These are phyloP conservation scores for Melanopsichium pennsylvanicum DNA, from an alignment of 1,284 basidiomycete species.

Conservation along the genomic window DNA sequence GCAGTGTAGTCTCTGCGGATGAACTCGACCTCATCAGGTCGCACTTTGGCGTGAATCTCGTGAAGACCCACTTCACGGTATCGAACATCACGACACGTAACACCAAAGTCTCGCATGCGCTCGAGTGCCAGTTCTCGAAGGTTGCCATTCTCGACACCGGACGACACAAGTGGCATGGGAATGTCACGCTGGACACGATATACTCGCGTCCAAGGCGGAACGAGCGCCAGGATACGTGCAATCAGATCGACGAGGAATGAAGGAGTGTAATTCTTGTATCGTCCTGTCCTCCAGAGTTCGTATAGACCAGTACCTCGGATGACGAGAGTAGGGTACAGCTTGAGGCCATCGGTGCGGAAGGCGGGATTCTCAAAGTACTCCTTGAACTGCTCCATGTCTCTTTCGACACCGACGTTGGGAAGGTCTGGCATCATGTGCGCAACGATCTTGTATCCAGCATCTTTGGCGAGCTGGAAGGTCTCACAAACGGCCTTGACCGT, in stretches of 20 bases:
- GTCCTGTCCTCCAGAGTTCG: slow-evolving; percentile 93
- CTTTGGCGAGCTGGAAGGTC: slow-evolving; percentile 97
- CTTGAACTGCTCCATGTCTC: slow-evolving; percentile 98
- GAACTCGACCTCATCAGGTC: slow-evolving; percentile 95
- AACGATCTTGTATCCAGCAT: slow-evolving; percentile 95
- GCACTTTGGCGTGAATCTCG: slow-evolving; percentile 97
- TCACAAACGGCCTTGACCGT: slow-evolving; percentile 97
- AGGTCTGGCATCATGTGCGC: slow-evolving; percentile 72
- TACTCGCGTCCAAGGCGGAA: slow-evolving; percentile 98
- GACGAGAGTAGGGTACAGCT: slow-evolving; percentile 97
- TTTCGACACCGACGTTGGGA: slow-evolving; percentile 95
- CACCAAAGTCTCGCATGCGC: slow-evolving; percentile 98
- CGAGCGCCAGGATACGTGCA: slow-evolving; percentile 91
- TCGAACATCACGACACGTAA: slow-evolving; percentile 94
- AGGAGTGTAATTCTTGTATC: slow-evolving; percentile 98
- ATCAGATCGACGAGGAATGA: slow-evolving; percentile 97
- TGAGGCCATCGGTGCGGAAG: slow-evolving; percentile 94
- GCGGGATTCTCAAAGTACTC: slow-evolving; percentile 98
- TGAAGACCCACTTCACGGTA: slow-evolving; percentile 98
- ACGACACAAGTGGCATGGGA: slow-evolving; percentile 71
- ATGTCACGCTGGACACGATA: slow-evolving; percentile 77
- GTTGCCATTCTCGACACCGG: slow-evolving; percentile 98
- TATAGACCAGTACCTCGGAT: slow-evolving; percentile 97
- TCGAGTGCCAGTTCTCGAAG: slow-evolving; percentile 93
- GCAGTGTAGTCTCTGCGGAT: slow-evolving; percentile 94